A percentile compares a stretch with the other conserved stretches of the same genome.
phyloP scores from a whole-genome alignment of 768 basidiomycete genomes.

The Mycena vitilis region DNA sequence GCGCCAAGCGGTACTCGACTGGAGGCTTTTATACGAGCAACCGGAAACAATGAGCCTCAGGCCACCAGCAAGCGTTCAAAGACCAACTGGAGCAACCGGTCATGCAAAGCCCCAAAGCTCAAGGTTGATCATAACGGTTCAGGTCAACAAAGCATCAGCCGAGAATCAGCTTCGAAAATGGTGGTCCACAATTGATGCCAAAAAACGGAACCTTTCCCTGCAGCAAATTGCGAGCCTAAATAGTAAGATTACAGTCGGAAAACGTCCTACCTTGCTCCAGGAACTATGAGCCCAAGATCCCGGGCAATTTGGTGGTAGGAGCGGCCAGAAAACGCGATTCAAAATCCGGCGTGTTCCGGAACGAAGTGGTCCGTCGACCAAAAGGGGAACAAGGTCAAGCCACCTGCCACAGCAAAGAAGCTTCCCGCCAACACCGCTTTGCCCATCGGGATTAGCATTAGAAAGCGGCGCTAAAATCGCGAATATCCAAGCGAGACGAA shows the following conservation, averaged over 20 bases:
- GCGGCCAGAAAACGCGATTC: conserved; percentile 1
- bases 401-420: conserved; percentile 26
- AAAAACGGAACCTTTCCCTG: background rate
- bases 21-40: conserved; percentile 14
- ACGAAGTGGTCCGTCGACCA: conserved; percentile 17
- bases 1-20: conserved; percentile 2
- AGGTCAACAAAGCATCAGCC: conserved; percentile 34
- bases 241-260: background rate
- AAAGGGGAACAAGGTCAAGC: conserved; percentile 31
- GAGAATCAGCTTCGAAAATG: conserved; percentile 33
- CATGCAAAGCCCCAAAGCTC: conserved; percentile 28
- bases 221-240: background rate
- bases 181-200: conserved; percentile 27
- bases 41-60: conserved; percentile 19
- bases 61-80: conserved; percentile 20
- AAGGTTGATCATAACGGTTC: conserved; percentile 29
- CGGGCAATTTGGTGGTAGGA: background rate
- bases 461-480: conserved; percentile 1
- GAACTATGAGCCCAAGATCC: background rate
- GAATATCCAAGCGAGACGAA: too few relatives aligned
- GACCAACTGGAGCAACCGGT: conserved; percentile 22
- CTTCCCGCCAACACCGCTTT: conserved; percentile 9
- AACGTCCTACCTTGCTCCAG: too few relatives aligned
- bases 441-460: conserved; percentile 16
- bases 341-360: conserved; percentile 16